These are phyloP conservation scores for Zizania latifolia DNA, from an alignment of 176 grass and related monocot genomes.

Conservation along the genomic window DNA sequence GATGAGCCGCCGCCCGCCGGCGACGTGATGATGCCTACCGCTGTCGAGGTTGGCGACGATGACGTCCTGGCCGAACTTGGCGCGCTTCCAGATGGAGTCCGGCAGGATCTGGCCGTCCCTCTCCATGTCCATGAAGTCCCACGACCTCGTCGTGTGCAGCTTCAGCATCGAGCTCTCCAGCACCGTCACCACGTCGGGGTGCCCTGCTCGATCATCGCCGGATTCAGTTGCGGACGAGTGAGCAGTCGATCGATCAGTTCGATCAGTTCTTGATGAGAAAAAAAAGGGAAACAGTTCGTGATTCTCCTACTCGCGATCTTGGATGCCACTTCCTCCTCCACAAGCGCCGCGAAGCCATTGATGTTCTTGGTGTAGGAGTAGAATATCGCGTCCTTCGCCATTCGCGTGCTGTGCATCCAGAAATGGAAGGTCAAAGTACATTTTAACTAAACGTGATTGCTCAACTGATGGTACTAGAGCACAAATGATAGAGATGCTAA, in stretches of 20 bases:
- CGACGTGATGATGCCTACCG: slow-evolving; percentile 21
- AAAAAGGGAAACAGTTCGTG: no score
- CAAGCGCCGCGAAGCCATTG: slow-evolving; percentile 67
- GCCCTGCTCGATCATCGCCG: no score
- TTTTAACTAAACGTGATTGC: no score
- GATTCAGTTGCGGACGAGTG: no score
- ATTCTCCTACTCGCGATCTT: slow-evolving; percentile 45
- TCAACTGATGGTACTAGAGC: no score
- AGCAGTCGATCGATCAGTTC: no score
- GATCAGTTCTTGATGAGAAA: no score
- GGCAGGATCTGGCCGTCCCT: slow-evolving; percentile 22
- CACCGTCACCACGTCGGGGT: slow-evolving; percentile 59
- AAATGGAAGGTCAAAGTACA: no score
- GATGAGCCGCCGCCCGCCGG: no score
- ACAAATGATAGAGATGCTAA: no score
- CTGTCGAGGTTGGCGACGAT: slow-evolving; percentile 73
- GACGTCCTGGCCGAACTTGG: slow-evolving; percentile 42
- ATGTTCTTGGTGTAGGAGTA: slow-evolving; percentile 82
- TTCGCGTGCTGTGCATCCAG: slow-evolving; percentile 42
- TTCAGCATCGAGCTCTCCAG: slow-evolving; percentile 43
- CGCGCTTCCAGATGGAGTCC: slow-evolving; percentile 45
- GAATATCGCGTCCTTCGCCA: slow-evolving; percentile 46
- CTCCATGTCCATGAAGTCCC: slow-evolving; percentile 59
- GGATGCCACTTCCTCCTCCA: slow-evolving; percentile 41
- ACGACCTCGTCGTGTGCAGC: slow-evolving; percentile 74